Evolutionary conservation across 2,329 filamentous ascomycete genomes (phyloP).

Genomic region (Paramyrothecium sp.): DNA sequence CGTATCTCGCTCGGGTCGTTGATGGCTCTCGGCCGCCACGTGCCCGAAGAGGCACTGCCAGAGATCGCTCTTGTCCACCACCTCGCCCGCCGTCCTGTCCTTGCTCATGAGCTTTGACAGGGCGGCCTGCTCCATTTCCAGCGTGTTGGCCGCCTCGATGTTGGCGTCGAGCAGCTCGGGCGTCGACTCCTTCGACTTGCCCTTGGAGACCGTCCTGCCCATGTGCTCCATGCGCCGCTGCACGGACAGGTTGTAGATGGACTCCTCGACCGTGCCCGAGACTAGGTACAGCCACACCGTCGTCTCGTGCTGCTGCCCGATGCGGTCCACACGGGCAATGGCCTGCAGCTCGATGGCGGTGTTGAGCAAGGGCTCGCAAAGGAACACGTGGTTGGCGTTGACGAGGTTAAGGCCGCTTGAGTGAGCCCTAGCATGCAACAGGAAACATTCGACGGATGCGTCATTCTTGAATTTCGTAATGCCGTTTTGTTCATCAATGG

Average conservation of each 20-base stretch:
- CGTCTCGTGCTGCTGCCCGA: constrained; percentile 83
- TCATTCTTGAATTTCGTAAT: constrained; percentile 77
- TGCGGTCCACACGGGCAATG: constrained; percentile 91
- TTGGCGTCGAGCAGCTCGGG: constrained; percentile 55
- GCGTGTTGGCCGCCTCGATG: constrained; percentile 80
- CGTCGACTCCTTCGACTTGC: constrained; percentile 37
- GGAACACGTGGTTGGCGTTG: constrained; percentile 89
- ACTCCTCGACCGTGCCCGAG: constrained; percentile 87
- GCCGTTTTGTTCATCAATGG: constrained; percentile 67
- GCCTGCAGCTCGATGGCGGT: constrained; percentile 92
- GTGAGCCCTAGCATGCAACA: constrained; percentile 86
- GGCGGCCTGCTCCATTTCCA: constrained; percentile 74
- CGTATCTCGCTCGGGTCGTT: constrained; percentile 16
- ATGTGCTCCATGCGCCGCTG: constrained; percentile 77
- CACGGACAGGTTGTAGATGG: constrained; percentile 86
- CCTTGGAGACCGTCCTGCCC: constrained; percentile 31
- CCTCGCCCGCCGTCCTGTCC: constrained; percentile 71
- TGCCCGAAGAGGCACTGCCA: constrained; percentile 86
- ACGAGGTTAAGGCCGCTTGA: constrained; percentile 88
- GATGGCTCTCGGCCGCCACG: constrained; percentile 31
- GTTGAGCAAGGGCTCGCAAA: constrained; percentile 92
- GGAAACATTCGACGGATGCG: constrained; percentile 72
- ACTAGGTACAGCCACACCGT: constrained; percentile 95
- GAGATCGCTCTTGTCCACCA: constrained; percentile 74
- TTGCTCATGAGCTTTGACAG: constrained; percentile 70